Evolutionary conservation across 768 basidiomycete species (phyloP).

Genomic region (Mycena galopus): DNA sequence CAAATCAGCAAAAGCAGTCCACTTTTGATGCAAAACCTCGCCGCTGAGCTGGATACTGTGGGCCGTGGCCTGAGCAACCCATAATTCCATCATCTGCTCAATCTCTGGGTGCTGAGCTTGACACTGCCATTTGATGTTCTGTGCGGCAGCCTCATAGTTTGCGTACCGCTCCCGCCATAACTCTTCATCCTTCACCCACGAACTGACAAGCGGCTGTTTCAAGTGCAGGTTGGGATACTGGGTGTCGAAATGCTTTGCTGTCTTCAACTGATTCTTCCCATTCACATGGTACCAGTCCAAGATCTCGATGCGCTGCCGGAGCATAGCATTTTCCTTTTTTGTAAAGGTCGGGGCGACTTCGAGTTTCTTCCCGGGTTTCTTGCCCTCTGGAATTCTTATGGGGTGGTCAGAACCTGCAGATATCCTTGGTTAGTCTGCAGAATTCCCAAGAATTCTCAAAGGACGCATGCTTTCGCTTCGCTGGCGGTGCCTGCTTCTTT

Average conservation of each 20-base stretch:
- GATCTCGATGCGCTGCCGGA: conserved; percentile 44
- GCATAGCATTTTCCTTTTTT: conserved; percentile 39
- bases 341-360: conserved; percentile 8
- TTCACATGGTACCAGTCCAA: conserved; percentile 45
- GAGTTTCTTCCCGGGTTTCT: not conserved
- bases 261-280: conserved; percentile 40
- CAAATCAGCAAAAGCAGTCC: conserved; percentile 49
- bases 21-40: conserved; percentile 50
- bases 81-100: conserved; percentile 51
- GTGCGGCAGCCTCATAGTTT: conserved; percentile 10
- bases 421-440: no score
- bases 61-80: conserved; percentile 50
- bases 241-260: conserved; percentile 39
- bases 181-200: conserved; percentile 45
- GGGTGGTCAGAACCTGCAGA: no score
- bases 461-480: no score
- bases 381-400: no score
- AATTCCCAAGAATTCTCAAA: no score
- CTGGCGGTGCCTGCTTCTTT: no score
- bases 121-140: conserved; percentile 38
- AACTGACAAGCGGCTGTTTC: conserved; percentile 42
- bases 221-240: conserved; percentile 45
- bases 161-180: conserved; percentile 41
- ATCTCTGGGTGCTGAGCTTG: no score
- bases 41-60: conserved; percentile 48